A percentile compares a stretch with the other conserved stretches of the same genome.
Evolutionary conservation across 129 eudicot species (phyloP).

Genomic region (Kitagawia praeruptora): DNA sequence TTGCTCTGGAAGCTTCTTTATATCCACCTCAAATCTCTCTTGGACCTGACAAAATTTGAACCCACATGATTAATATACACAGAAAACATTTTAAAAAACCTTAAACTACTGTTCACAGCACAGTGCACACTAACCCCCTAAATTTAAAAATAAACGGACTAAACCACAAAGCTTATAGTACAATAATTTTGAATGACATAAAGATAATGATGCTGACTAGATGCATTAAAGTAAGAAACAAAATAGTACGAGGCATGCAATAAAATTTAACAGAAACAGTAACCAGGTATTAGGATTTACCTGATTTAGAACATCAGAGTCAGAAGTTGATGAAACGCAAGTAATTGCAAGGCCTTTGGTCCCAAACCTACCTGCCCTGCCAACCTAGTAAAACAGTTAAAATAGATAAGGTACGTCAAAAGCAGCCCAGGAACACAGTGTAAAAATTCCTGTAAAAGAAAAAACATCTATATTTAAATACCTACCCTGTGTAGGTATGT

Average conservation of each 20-base stretch:
- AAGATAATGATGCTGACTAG: too few species aligned
- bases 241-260: too few species aligned
- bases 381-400: conserved; percentile 39
- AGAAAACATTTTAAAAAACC: neutral
- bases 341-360: conserved; percentile 98
- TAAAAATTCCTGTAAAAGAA: too few species aligned
- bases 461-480: neutral
- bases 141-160: neutral
- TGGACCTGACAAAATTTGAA: conserved; percentile 48
- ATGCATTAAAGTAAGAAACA: neutral
- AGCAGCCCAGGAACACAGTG: neutral
- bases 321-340: conserved; percentile 75
- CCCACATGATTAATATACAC: neutral
- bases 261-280: neutral
- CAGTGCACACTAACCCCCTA: neutral
- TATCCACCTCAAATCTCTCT: conserved; percentile 88
- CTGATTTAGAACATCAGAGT: conserved; percentile 89
- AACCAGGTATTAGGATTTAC: conserved; percentile 17
- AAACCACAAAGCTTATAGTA: neutral
- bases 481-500: conserved; percentile 79
- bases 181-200: neutral
- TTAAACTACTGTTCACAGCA: too few species aligned
- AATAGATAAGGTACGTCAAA: neutral
- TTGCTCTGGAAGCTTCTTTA: conserved; percentile 88
- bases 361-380: conserved; percentile 93